Conservation (phyloP, 2,329 filamentous ascomycete species). For the Colletotrichum echinochloae region DNA sequence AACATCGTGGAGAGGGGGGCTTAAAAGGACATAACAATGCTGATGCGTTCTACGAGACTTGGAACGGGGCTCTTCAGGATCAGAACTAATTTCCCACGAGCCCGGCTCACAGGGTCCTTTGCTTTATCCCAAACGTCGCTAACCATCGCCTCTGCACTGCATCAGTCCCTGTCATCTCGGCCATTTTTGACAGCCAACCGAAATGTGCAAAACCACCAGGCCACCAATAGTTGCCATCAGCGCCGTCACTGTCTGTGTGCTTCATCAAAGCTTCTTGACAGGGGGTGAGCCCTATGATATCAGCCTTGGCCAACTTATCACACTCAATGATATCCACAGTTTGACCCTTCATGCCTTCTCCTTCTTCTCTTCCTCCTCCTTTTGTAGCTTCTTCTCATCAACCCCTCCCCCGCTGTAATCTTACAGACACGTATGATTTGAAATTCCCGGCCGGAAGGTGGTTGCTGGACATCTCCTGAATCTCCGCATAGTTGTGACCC, state of each 20-base stretch:
- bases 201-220: slow-evolving; percentile 18
- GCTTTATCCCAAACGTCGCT: slow-evolving; percentile 37
- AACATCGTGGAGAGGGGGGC: slow-evolving; percentile 24
- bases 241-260: slow-evolving; percentile 9
- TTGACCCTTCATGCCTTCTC: slow-evolving; percentile 30
- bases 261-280: slow-evolving; percentile 36
- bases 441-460: slow-evolving; percentile 33
- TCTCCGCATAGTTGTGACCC: slow-evolving; percentile 41
- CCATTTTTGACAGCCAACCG: slow-evolving; percentile 25
- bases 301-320: not conserved
- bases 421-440: slow-evolving; percentile 37
- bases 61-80: slow-evolving; percentile 25
- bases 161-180: slow-evolving; percentile 37
- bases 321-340: slow-evolving; percentile 28
- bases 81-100: slow-evolving; percentile 33
- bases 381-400: slow-evolving; percentile 29
- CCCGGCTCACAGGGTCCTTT: slow-evolving; percentile 28
- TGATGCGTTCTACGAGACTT: not conserved
- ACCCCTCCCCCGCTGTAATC: slow-evolving; percentile 21
- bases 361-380: not conserved
- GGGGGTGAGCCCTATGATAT: slow-evolving; percentile 9
- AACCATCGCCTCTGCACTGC: slow-evolving; percentile 37
- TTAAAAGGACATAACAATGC: slow-evolving; percentile 14
- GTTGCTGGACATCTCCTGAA: slow-evolving; percentile 39
- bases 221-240: slow-evolving; percentile 13